phyloP scores from a whole-genome alignment of 2,329 filamentous ascomycete species.

The Colletotrichum gloeosporioides region DNA sequence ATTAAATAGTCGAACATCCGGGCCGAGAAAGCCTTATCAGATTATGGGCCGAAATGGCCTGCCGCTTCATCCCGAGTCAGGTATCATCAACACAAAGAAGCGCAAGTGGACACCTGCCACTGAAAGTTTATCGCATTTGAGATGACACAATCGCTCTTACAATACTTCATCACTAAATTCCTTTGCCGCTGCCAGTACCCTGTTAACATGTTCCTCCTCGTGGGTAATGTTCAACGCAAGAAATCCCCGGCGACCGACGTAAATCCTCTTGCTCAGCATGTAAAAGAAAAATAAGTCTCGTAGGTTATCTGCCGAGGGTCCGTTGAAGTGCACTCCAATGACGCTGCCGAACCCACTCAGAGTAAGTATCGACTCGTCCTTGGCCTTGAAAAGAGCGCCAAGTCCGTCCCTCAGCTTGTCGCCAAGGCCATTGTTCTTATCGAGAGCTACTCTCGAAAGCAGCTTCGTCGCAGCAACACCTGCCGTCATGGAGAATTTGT shows the following conservation, averaged over 20 bases:
- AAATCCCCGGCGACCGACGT: conserved; percentile 19
- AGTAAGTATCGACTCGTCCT: neutral
- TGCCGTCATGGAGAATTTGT: conserved; percentile 24
- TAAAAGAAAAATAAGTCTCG: conserved; percentile 19
- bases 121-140: neutral
- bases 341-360: conserved; percentile 17
- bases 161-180: conserved; percentile 5
- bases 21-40: neutral
- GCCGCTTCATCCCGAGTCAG: neutral
- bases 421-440: conserved; percentile 5
- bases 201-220: conserved; percentile 1
- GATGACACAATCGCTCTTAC: neutral
- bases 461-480: conserved; percentile 18
- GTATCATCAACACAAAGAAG: fast-evolving
- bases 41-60: neutral
- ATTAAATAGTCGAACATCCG: fast-evolving
- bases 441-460: conserved; percentile 8
- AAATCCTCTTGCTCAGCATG: conserved; percentile 7
- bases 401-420: neutral
- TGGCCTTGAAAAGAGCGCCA: neutral
- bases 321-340: conserved; percentile 13
- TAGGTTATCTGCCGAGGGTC: neutral
- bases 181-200: neutral
- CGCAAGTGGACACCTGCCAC: neutral
- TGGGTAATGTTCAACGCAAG: conserved; percentile 19